Conservation (phyloP, 106 monocot species). For the Dactylorhiza incarnata region DNA sequence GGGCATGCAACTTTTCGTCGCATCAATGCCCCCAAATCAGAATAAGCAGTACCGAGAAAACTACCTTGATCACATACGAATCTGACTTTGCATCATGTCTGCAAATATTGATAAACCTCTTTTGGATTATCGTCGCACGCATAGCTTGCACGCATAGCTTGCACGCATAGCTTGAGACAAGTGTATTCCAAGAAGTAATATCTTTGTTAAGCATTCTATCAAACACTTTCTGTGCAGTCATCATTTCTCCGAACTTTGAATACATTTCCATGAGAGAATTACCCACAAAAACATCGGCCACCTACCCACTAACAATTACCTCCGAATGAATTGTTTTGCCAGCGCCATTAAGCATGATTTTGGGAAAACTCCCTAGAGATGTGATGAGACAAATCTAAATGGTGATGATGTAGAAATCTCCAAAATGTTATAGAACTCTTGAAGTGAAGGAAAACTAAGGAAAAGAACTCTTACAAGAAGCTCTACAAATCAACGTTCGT, state of each 20-base stretch:
- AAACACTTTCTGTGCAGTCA: constrained; percentile 25
- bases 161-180: too few relatives aligned
- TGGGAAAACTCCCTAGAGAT: too few relatives aligned
- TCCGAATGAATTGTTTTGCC: constrained; percentile 31
- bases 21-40: constrained; percentile 25
- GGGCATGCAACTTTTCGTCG: constrained; percentile 42
- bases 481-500: too few relatives aligned
- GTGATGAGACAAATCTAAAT: too few relatives aligned
- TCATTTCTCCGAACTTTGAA: constrained; percentile 31
- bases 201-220: constrained; percentile 28
- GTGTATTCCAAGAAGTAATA: constrained; percentile 44
- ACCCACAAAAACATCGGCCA: constrained; percentile 27
- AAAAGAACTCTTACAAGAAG: too few relatives aligned
- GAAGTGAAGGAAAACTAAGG: too few relatives aligned
- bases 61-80: constrained; percentile 15
- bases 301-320: constrained; percentile 25
- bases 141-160: too few relatives aligned
- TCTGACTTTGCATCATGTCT: neutral
- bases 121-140: constrained; percentile 20
- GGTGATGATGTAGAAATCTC: too few relatives aligned
- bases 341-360: constrained; percentile 10
- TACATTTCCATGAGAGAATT: constrained; percentile 36
- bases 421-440: too few relatives aligned
- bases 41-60: constrained; percentile 40
- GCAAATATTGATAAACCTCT: constrained; percentile 17